Percentiles rank a stretch among this genome's conserved stretches.
Conservation (phyloP, 805 yeast genomes). For the Starmerella khaoyaiensis region DNA sequence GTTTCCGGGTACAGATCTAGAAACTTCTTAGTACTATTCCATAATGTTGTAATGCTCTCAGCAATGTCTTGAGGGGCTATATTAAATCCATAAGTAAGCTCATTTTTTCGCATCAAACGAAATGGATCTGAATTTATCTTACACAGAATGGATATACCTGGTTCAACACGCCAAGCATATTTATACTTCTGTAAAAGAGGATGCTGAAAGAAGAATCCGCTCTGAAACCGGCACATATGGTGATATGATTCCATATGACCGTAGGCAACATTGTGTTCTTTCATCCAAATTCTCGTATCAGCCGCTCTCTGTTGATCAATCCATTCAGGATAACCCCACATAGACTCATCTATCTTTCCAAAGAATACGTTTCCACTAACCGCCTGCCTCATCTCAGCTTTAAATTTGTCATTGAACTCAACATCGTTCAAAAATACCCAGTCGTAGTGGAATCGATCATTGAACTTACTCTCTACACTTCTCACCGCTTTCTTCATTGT, state of each 20-base stretch:
- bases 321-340: constrained; percentile 60
- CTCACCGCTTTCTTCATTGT: constrained; percentile 46
- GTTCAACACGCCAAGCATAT: constrained; percentile 70
- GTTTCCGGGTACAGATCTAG: constrained; percentile 37
- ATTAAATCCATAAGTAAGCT: constrained; percentile 55
- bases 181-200: constrained; percentile 44
- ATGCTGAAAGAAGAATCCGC: constrained; percentile 59
- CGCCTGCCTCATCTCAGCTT: constrained; percentile 33
- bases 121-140: constrained; percentile 54
- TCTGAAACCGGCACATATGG: constrained; percentile 71
- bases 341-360: constrained; percentile 47
- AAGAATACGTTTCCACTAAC: constrained; percentile 52
- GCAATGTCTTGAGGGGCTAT: constrained; percentile 50
- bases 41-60: constrained; percentile 49
- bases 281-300: constrained; percentile 35
- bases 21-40: constrained; percentile 43
- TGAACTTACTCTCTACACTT: constrained; percentile 55
- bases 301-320: constrained; percentile 44
- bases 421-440: constrained; percentile 70
- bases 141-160: constrained; percentile 48
- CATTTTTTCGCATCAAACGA: constrained; percentile 40
- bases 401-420: constrained; percentile 47
- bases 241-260: constrained; percentile 51
- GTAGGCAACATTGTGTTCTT: constrained; percentile 37
- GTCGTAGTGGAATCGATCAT: constrained; percentile 49